Base-by-base conservation (phyloP, 2,329 filamentous ascomycete genomes). In the Ophiostoma sp. region DNA sequence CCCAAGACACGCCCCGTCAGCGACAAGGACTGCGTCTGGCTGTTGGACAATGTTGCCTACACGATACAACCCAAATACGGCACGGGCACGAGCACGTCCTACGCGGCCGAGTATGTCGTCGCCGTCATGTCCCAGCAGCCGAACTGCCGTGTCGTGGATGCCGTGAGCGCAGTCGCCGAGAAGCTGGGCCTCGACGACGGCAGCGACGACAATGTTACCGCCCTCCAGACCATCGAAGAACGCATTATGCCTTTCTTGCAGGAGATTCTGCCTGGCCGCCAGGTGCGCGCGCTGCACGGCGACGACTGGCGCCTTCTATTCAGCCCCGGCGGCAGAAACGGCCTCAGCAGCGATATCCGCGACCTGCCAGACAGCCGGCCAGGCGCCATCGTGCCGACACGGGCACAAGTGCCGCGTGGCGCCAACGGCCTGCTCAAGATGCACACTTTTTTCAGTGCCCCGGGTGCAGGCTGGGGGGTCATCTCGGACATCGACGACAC, bases 401-500 rank as follows among this genome's bases (percentile, higher is more conserved):
- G 76, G 7, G 85, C 86, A 0, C 74, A 78, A 27, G 82, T 87
- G 4, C 82, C 85, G 0, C 72, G 76, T 27, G 83, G 84, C 1
- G 78, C 83, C 1, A 81, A 82, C 58, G 87, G 88, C 0, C 74
- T 86, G 58, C 75, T 86, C 12, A 79, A 86, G 55, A 88, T 90
- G 83, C 84, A 85, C 70, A 96, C 92, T 0, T 84, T 87, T 18
- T 93, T 90, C 74, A 90, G 91, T 0, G 87, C 86, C 18, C 85
- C 89, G 0, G 93, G 93, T 7, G 97, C 93, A 64, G 93, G 94
- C 7, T 97, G 93, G 93, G 87, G 86, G 12, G 80, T 98, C 12
- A 88, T 97, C 71, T 94, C 90, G 52, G 94, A 98, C 74, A 86
- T 98, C 72, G 95, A 98, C 75, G 94, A 98, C 78, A 97, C 93